A percentile compares a stretch with the other conserved stretches of the same genome.
These are phyloP conservation scores for Prunus mongolica DNA, from an alignment of 306 rosid genomes.

Conservation along the genomic window DNA sequence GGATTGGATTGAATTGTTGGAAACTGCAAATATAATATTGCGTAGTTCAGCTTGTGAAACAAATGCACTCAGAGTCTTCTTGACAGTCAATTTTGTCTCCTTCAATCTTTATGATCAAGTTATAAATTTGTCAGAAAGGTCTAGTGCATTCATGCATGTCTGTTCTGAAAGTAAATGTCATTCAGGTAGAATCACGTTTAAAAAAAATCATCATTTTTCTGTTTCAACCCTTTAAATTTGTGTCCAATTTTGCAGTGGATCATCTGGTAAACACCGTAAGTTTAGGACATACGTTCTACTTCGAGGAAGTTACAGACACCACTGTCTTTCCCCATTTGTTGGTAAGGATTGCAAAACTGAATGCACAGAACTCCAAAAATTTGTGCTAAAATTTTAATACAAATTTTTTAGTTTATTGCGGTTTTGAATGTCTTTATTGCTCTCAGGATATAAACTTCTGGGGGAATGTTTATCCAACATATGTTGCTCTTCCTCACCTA, in stretches of 20 bases:
- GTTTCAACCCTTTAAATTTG: not conserved
- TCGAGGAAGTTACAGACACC: conserved; percentile 78
- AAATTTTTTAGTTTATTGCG: not conserved
- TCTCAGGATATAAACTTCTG: conserved; percentile 77
- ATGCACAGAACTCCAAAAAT: not conserved
- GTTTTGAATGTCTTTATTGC: not conserved
- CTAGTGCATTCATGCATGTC: too few species aligned
- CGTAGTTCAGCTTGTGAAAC: not conserved
- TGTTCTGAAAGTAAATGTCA: too few species aligned
- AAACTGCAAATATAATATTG: too few species aligned
- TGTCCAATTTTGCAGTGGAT: conserved; percentile 50
- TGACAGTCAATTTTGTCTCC: not conserved
- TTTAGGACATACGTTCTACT: conserved; percentile 85
- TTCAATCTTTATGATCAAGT: too few species aligned
- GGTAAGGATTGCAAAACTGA: conserved; percentile 35
- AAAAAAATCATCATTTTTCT: too few species aligned
- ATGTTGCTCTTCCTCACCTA: conserved; percentile 76
- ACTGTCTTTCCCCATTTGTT: conserved; percentile 71
- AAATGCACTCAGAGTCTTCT: not conserved
- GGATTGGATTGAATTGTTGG: not conserved
- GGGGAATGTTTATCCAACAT: conserved; percentile 88
- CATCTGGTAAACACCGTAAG: conserved; percentile 86
- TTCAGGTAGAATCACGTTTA: too few species aligned
- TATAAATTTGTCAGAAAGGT: too few species aligned
- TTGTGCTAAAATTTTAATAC: not conserved